Conservation (phyloP, 805 yeast genomes). For the Kazachstania africana region DNA sequence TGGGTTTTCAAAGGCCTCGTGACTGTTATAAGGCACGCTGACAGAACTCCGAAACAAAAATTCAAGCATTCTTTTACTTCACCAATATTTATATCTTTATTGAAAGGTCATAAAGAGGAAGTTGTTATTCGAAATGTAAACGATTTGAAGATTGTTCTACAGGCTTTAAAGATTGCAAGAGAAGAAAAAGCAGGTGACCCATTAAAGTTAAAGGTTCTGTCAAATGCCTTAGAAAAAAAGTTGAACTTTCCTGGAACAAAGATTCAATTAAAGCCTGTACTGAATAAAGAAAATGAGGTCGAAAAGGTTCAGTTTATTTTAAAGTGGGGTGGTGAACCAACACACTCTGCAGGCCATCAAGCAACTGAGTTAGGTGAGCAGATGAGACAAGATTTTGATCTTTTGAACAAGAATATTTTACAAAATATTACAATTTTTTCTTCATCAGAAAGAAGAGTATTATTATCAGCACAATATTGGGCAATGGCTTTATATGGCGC, state of each 20-base stretch:
- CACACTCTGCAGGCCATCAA: slow-evolving; percentile 92
- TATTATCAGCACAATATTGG: slow-evolving; percentile 84
- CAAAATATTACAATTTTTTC: slow-evolving; percentile 80
- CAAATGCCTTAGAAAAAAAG: slow-evolving; percentile 79
- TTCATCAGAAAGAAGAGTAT: slow-evolving; percentile 88
- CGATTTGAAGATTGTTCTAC: slow-evolving; percentile 74
- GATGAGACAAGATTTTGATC: slow-evolving; percentile 79
- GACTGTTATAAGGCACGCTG: slow-evolving; percentile 90
- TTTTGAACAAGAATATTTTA: slow-evolving; percentile 73
- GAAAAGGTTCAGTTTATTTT: slow-evolving; percentile 92
- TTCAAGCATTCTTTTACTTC: slow-evolving; percentile 90
- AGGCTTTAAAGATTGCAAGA: slow-evolving; percentile 73
- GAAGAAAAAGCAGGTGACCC: slow-evolving; percentile 71
- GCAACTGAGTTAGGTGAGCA: slow-evolving; percentile 94
- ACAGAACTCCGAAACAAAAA: slow-evolving; percentile 96
- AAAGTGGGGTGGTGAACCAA: slow-evolving; percentile 99
- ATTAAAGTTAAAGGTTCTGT: slow-evolving; percentile 61
- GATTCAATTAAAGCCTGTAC: slow-evolving; percentile 84
- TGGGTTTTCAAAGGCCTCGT: slow-evolving; percentile 96
- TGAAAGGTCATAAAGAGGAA: slow-evolving; percentile 92
- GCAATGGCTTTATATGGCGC: slow-evolving; percentile 65
- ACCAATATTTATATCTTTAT: slow-evolving; percentile 68
- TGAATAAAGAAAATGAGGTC: slow-evolving; percentile 55
- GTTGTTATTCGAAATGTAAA: slow-evolving; percentile 86
- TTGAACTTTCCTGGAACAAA: slow-evolving; percentile 91